A percentile compares a stretch with the other conserved stretches of the same genome.
Conservation (phyloP, 2,329 filamentous ascomycete genomes). For the Pseudogymnoascus sp. region DNA sequence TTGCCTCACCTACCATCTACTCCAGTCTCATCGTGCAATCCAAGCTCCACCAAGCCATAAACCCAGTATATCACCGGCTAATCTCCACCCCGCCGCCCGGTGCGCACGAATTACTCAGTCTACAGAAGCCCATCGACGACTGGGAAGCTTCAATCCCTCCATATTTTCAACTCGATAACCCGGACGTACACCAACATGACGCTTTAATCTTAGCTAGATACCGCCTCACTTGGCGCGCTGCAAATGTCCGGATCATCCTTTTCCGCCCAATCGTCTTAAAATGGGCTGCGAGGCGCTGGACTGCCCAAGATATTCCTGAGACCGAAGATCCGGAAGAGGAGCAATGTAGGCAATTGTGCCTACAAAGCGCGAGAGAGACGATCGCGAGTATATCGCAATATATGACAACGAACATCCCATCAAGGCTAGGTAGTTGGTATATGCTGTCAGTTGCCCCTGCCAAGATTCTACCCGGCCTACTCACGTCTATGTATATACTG, state of each 20-base stretch:
- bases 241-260: slow-evolving; percentile 37
- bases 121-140: slow-evolving; percentile 36
- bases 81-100: slow-evolving; percentile 36
- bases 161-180: slow-evolving; percentile 32
- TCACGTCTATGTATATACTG: not conserved
- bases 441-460: slow-evolving; percentile 27
- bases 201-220: slow-evolving; percentile 32
- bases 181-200: slow-evolving; percentile 29
- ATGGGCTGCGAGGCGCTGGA: slow-evolving; percentile 26
- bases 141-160: slow-evolving; percentile 35
- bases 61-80: slow-evolving; percentile 36
- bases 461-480: not conserved
- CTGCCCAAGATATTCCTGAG: slow-evolving; percentile 27
- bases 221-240: slow-evolving; percentile 35
- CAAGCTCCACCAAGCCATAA: slow-evolving; percentile 36
- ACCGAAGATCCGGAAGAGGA: slow-evolving; percentile 32
- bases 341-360: slow-evolving; percentile 33
- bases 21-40: slow-evolving; percentile 36
- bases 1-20: slow-evolving; percentile 35
- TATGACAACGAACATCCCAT: slow-evolving; percentile 33
- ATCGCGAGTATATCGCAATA: slow-evolving; percentile 36
- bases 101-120: slow-evolving; percentile 33
- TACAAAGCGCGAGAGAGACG: slow-evolving; percentile 34
- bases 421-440: slow-evolving; percentile 37
- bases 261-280: slow-evolving; percentile 36